Percentiles rank a stretch among this genome's conserved stretches.
Conservation (phyloP, 805 yeast species). For the Kluyveromyces nonfermentans region DNA sequence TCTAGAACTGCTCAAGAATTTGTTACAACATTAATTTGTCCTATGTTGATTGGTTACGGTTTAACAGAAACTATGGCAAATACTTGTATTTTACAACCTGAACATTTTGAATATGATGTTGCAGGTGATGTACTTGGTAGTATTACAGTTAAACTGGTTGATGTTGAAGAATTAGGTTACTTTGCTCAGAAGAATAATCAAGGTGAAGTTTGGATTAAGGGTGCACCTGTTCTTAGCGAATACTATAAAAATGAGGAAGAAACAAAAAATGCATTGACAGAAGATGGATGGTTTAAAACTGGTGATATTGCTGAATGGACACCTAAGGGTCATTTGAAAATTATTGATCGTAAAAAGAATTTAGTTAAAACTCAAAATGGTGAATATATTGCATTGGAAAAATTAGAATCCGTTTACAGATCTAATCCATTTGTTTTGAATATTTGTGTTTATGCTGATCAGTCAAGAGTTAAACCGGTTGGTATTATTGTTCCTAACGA, state of each 20-base stretch:
- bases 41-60: constrained; percentile 92
- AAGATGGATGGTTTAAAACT: constrained; percentile 90
- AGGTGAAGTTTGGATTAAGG: constrained; percentile 83
- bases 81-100: constrained; percentile 58
- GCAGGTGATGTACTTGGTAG: constrained; percentile 81
- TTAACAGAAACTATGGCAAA: constrained; percentile 94
- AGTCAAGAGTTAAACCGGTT: constrained; percentile 77
- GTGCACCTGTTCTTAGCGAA: constrained; percentile 61
- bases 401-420: constrained; percentile 84
- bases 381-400: constrained; percentile 95
- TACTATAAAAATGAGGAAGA: constrained; percentile 80
- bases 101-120: constrained; percentile 58
- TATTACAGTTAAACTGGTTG: constrained; percentile 79
- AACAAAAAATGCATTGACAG: constrained; percentile 63
- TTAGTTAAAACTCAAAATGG: constrained; percentile 93
- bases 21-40: constrained; percentile 64
- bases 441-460: constrained; percentile 90
- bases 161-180: constrained; percentile 87
- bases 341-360: constrained; percentile 93
- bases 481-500: constrained; percentile 85
- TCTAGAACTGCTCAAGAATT: constrained; percentile 75
- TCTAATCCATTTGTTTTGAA: constrained; percentile 68
- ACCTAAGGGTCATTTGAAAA: constrained; percentile 60
- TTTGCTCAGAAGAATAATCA: constrained; percentile 81
- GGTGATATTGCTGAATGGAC: constrained; percentile 98